phyloP scores from a whole-genome alignment of 2,329 filamentous ascomycete species.

The Colletotrichum scovillei region DNA sequence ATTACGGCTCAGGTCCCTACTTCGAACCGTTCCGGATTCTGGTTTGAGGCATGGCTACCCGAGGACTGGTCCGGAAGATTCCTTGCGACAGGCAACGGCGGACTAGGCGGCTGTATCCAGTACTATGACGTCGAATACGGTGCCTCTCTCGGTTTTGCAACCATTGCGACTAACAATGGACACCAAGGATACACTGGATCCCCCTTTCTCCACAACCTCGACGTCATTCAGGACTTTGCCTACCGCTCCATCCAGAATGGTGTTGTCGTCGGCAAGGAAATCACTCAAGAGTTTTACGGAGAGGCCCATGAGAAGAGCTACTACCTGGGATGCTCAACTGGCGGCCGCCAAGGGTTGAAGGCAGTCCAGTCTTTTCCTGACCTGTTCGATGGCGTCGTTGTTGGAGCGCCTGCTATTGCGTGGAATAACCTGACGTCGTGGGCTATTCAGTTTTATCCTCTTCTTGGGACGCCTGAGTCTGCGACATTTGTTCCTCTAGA shows the following conservation, averaged over 20 bases:
- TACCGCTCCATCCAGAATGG: constrained; percentile 40
- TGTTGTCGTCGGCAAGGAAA: constrained; percentile 54
- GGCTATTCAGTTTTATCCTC: constrained; percentile 58
- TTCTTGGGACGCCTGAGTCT: constrained; percentile 49
- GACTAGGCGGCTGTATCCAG: constrained; percentile 58
- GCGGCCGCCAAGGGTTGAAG: constrained; percentile 64
- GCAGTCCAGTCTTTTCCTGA: constrained; percentile 51
- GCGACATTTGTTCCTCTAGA: constrained; percentile 38
- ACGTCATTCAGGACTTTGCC: constrained; percentile 47
- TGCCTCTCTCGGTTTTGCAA: constrained; percentile 53
- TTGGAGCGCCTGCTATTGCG: constrained; percentile 56
- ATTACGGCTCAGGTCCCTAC: constrained; percentile 44
- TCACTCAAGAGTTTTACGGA: constrained; percentile 56
- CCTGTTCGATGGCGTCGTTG: constrained; percentile 67
- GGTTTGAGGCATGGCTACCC: constrained; percentile 59
- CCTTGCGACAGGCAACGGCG: constrained; percentile 60
- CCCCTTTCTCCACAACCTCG: constrained; percentile 47
- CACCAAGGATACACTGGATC: constrained; percentile 53
- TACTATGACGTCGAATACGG: constrained; percentile 57
- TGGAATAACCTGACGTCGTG: constrained; percentile 53
- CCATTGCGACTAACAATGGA: constrained; percentile 60
- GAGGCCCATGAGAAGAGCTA: constrained; percentile 53
- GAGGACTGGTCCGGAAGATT: constrained; percentile 56
- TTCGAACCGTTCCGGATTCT: constrained; percentile 54
- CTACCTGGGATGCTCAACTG: constrained; percentile 64